Percentiles rank a stretch among this genome's conserved stretches.
Conservation (phyloP, 768 basidiomycete genomes). For the Royoungia palumana region DNA sequence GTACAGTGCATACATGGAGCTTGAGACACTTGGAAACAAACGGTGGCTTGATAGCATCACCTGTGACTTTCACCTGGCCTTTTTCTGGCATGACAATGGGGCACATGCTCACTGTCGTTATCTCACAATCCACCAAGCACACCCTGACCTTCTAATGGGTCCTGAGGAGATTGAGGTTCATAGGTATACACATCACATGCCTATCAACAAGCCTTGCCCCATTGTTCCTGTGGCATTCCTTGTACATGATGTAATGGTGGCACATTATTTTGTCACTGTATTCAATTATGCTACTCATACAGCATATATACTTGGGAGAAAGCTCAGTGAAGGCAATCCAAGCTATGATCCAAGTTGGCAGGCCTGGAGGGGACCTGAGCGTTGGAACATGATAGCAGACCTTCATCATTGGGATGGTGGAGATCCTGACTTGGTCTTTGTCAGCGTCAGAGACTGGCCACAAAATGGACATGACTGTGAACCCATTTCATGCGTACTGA, state of each 20-base stretch:
- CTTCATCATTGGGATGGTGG: neutral
- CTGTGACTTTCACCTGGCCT: constrained; percentile 1
- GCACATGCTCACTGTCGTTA: neutral
- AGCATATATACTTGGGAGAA: neutral
- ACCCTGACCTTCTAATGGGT: neutral
- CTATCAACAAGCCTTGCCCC: neutral
- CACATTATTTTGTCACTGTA: neutral
- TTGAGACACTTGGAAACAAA: neutral
- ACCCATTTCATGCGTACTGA: neutral
- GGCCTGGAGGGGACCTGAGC: constrained; percentile 1
- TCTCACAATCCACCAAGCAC: neutral
- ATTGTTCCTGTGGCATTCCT: neutral
- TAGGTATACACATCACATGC: neutral
- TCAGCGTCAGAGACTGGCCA: neutral
- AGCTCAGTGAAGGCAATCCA: neutral
- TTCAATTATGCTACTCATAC: neutral
- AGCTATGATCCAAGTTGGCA: neutral
- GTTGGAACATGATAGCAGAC: neutral
- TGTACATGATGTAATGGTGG: neutral
- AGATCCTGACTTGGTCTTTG: neutral
- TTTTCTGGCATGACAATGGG: neutral
- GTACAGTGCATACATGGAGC: constrained; percentile 2
- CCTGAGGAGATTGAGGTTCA: neutral
- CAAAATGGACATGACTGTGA: constrained; percentile 10
- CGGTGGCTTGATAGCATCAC: constrained; percentile 1